These are phyloP conservation scores for Musa itinerans DNA, from an alignment of 176 grass and related monocot species.

Conservation along the genomic window DNA sequence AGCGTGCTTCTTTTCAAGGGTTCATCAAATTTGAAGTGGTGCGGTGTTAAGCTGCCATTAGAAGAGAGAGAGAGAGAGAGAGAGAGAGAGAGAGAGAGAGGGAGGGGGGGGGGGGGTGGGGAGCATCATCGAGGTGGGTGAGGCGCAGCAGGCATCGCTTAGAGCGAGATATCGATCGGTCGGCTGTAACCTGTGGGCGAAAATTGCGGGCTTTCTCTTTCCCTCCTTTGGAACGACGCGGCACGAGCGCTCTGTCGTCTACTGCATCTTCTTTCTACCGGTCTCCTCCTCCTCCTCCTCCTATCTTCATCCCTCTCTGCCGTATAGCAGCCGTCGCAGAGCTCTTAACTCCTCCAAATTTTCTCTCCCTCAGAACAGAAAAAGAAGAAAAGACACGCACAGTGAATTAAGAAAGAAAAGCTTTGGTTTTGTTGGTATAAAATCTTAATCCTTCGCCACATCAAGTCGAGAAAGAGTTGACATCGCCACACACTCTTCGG, in stretches of 20 bases:
- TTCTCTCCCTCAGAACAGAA: no score
- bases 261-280: not conserved
- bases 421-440: no score
- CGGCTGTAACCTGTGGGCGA: not conserved
- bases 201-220: not conserved
- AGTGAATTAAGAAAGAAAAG: no score
- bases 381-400: no score
- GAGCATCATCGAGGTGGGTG: slow-evolving; percentile 1
- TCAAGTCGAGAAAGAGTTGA: no score
- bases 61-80: not conserved
- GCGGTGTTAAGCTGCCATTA: not conserved
- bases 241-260: slow-evolving; percentile 5
- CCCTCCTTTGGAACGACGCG: slow-evolving; percentile 9
- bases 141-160: not conserved
- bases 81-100: not conserved
- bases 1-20: not conserved
- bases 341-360: not conserved
- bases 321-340: not conserved
- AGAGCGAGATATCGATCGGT: slow-evolving; percentile 1
- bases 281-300: not conserved
- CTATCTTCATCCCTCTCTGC: not conserved
- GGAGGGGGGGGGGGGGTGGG: not conserved
- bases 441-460: no score
- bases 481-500: no score
- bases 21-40: not conserved